These are phyloP conservation scores for Suillus placidus DNA, from an alignment of 768 basidiomycete genomes.

Conservation along the genomic window DNA sequence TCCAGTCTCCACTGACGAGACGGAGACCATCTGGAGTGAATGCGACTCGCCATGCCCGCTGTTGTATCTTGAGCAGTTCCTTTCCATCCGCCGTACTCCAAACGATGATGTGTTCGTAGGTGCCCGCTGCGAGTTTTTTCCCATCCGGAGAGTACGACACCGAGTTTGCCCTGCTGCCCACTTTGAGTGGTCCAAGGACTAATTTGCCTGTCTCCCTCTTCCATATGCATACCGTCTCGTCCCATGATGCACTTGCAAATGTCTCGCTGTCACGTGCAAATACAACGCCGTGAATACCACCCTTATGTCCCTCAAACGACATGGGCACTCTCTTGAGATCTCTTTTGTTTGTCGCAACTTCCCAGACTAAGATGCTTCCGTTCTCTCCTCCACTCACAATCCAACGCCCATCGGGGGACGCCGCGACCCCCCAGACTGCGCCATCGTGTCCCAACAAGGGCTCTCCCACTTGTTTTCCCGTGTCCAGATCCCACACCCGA, in stretches of 20 bases:
- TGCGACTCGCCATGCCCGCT: no score
- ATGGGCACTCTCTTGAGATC: neutral
- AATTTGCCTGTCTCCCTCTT: neutral
- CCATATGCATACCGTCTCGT: neutral
- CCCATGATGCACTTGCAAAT: neutral
- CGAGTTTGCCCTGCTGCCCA: neutral
- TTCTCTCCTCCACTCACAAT: no score
- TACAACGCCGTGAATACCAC: neutral
- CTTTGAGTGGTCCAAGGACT: neutral
- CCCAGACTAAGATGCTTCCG: constrained; percentile 1
- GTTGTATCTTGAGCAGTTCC: neutral
- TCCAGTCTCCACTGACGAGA: no score
- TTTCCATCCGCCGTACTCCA: neutral
- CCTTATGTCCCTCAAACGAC: neutral
- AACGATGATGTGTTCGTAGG: neutral
- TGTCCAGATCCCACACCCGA: neutral
- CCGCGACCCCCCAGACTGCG: no score
- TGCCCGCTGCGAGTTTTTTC: neutral
- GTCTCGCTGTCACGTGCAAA: neutral
- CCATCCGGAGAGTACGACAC: neutral
- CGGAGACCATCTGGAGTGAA: no score
- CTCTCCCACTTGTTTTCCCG: no score
- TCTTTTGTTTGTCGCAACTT: neutral
- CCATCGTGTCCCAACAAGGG: no score
- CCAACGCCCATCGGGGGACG: no score